A percentile compares a stretch with the other conserved stretches of the same genome.
These are phyloP conservation scores for Draba incana DNA, from an alignment of 345 rosid genomes.

Conservation along the genomic window DNA sequence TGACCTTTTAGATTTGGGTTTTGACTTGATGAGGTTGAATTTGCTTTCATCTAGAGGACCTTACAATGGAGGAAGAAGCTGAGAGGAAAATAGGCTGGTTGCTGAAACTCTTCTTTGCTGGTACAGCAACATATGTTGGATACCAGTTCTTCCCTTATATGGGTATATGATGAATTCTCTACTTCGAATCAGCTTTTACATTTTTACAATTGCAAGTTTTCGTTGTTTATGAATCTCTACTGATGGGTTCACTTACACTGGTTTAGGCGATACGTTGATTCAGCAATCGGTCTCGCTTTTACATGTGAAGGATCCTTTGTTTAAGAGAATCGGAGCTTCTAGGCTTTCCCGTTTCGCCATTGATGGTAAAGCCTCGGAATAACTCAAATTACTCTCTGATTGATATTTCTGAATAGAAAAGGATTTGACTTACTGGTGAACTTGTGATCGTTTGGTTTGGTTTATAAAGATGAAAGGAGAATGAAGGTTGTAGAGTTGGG, in stretches of 20 bases:
- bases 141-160: constrained; percentile 85
- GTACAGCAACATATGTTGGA: constrained; percentile 69
- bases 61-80: constrained; percentile 76
- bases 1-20: constrained; percentile 9
- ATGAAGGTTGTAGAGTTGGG: constrained; percentile 89
- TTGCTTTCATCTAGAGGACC: constrained; percentile 55
- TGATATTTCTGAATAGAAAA: too few species aligned
- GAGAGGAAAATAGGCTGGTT: constrained; percentile 89
- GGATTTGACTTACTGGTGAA: neutral
- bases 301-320: constrained; percentile 90
- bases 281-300: constrained; percentile 85
- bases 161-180: constrained; percentile 53
- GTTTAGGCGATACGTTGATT: constrained; percentile 79
- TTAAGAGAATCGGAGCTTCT: constrained; percentile 92
- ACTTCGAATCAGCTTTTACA: neutral
- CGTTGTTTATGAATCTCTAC: neutral
- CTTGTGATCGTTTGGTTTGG: constrained; percentile 24
- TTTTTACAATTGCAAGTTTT: neutral
- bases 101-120: constrained; percentile 74
- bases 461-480: constrained; percentile 69
- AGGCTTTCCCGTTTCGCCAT: constrained; percentile 81
- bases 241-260: constrained; percentile 10
- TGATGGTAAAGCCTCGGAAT: constrained; percentile 52
- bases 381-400: neutral
- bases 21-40: constrained; percentile 1